Evolutionary conservation across 2,329 filamentous ascomycete genomes (phyloP).

Genomic region (Chrysosporium keratinophilum): DNA sequence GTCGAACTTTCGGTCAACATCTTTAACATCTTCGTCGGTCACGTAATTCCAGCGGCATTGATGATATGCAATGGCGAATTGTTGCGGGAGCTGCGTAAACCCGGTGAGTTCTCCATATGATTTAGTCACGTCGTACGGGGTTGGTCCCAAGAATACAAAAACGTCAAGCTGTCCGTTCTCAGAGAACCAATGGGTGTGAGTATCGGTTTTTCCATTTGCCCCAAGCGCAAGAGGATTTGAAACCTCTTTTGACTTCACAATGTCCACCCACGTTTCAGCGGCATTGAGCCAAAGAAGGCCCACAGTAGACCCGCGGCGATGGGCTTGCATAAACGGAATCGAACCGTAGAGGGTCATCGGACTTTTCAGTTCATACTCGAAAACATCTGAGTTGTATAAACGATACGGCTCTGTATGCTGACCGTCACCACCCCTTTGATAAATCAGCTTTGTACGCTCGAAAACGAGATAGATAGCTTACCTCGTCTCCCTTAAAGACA

Average conservation of each 20-base stretch:
- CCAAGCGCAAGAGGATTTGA: conserved; percentile 71
- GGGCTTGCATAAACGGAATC: conserved; percentile 96
- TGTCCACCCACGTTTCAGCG: conserved; percentile 95
- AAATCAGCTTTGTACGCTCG: conserved; percentile 18
- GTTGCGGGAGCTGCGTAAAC: conserved; percentile 79
- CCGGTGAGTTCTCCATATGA: conserved; percentile 85
- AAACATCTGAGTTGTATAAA: conserved; percentile 92
- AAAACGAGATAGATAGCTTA: conserved; percentile 21
- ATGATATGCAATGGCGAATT: conserved; percentile 87
- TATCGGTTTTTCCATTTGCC: conserved; percentile 57
- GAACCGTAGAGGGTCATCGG: conserved; percentile 98
- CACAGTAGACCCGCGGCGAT: conserved; percentile 84
- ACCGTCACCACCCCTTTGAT: conserved; percentile 59
- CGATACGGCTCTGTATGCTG: conserved; percentile 85
- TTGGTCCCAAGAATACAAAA: conserved; percentile 88
- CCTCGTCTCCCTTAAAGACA: conserved; percentile 83
- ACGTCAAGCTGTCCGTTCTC: conserved; percentile 82
- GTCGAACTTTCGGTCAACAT: conserved; percentile 93
- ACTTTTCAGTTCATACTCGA: conserved; percentile 93
- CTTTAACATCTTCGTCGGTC: conserved; percentile 90
- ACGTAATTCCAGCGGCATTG: conserved; percentile 99
- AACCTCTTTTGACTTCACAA: conserved; percentile 65
- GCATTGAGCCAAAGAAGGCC: conserved; percentile 96
- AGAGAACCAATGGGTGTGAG: conserved; percentile 93
- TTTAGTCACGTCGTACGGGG: conserved; percentile 68